Base-by-base conservation (phyloP, 2,329 filamentous ascomycete genomes). In the Aureobasidium sp. region DNA sequence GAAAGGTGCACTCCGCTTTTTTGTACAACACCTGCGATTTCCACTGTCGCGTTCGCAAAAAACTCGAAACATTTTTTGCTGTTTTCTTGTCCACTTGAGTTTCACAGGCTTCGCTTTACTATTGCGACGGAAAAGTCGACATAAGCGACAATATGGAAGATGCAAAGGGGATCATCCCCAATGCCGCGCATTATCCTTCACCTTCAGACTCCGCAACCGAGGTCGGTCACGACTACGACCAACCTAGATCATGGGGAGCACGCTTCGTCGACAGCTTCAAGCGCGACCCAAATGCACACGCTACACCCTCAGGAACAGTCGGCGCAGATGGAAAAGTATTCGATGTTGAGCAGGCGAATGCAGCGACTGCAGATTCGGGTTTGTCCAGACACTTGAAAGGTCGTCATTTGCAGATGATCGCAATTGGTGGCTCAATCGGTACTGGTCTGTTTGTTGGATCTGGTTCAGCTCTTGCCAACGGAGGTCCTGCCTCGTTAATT, bases 321-420 rank as follows among this genome's bases (percentile, higher is more conserved):
- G 79, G 78, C 58, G 78, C 78, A 7, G 79, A 83, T 74, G 81
- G 81, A 59, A 78, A 79, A 63, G 77, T 79, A 16, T 86, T 83
- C 70, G 80, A 90, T 70, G 76, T 90, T 66, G 87, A 91, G 70
- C 72, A 72, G 59, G 84, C 83, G 0, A 82, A 81, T 1, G 73
- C 76, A 16, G 80, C 80, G 47, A 92, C 90, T 1, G 88, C 90
- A 4, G 82, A 86, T 66, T 87, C 89, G 50, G 85, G 87, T 8
- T 80, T 97, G 57, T 85, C 88, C 55, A 82, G 91, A 48, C 59
- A 86, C 72, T 76, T 96, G 67, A 94, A 95, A 76, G 86, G 86
- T 25, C 82, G 91, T 53, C 93, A 97, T 78, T 72, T 97, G 71
- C 92, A 97, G 78, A 97, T 97, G 93, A 97, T 97, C 79, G 93